These are phyloP conservation scores for Leucogyrophana mollusca DNA, from an alignment of 768 basidiomycete species.

Conservation along the genomic window DNA sequence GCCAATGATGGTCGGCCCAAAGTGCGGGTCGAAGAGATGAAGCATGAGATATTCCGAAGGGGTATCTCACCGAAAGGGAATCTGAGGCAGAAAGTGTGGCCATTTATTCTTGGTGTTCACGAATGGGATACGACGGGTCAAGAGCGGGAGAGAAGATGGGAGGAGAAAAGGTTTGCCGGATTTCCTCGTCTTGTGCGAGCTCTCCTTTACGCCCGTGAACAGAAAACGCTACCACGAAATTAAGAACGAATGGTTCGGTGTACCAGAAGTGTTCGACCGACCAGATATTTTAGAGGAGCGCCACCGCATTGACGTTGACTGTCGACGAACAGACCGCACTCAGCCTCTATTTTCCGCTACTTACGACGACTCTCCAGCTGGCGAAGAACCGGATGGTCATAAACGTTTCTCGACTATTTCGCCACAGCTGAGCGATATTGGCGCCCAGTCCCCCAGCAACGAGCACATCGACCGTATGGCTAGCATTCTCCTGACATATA, in stretches of 20 bases:
- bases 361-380: conserved; percentile 31
- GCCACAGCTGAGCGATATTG: conserved; percentile 67
- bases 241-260: conserved; percentile 82
- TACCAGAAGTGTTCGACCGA: conserved; percentile 77
- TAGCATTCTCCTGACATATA: conserved; percentile 85
- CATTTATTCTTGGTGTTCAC: conserved; percentile 82
- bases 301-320: conserved; percentile 96
- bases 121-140: conserved; percentile 71
- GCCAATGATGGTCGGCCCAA: conserved; percentile 64
- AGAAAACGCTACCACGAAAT: conserved; percentile 70
- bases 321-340: conserved; percentile 92
- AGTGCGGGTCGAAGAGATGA: conserved; percentile 67
- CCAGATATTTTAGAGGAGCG: conserved; percentile 84
- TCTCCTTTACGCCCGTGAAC: conserved; percentile 2
- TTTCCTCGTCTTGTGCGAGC: background rate
- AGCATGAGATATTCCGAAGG: conserved; percentile 73
- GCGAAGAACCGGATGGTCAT: conserved; percentile 55
- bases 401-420: conserved; percentile 72
- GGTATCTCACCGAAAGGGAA: conserved; percentile 56
- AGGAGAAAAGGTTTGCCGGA: conserved; percentile 53
- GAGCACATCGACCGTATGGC: conserved; percentile 90
- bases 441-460: conserved; percentile 86
- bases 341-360: conserved; percentile 80
- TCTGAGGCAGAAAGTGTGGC: conserved; percentile 81
- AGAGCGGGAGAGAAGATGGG: conserved; percentile 63